Base-by-base conservation (phyloP, 2,329 filamentous ascomycete species). In the Magnaporthiopsis incrustans region DNA sequence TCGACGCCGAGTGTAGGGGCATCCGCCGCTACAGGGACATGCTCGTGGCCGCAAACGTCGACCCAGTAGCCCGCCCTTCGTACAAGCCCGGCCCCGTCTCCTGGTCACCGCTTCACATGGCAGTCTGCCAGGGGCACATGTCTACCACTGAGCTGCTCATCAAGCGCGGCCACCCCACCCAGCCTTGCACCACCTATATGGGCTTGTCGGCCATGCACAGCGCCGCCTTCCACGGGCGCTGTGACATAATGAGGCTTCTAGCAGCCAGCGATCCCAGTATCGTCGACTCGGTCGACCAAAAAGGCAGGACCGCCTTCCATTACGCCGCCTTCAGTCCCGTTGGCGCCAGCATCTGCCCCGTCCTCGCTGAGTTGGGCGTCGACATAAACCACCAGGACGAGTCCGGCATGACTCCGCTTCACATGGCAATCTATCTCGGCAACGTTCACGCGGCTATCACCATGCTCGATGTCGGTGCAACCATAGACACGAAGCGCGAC, bases 81-180 rank as follows among this genome's bases (percentile, higher is more conserved):
- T 12, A n/a, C n/a, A 18, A 27, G 1, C 56, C 26, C 26, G 22
- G 27, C 22, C 61, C 30, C 15, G 18, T 0, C 15, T 44, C 15
- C 15, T 14, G 38, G 5, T 14, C 14, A 38, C 50, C 61, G 18
- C 53, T 62, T 18, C 61, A 62, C 30, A 8, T 62, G 1, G 10
- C 61, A 5, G 26, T 62, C 33, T 62, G 61, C 30, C 56, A 33
- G 18, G 61, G 61, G 12, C 26, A 53, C 25, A 30, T 33, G 35
- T 57, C 61, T 10, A 62, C 61, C n/a, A n/a, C 53, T 15, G 61
- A 62, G 53, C 33, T 62, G 11, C 61, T 62, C 18, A 44, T 62
- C 50, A 44, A 32, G 18, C 61, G 30, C 27, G 61, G 61, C 53
- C 50, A 53, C 30, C 57, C 61, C 12, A 15, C 50, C 26, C 26